Evolutionary conservation across 306 rosid species (phyloP).

Genomic region (Trifolium pratense): DNA sequence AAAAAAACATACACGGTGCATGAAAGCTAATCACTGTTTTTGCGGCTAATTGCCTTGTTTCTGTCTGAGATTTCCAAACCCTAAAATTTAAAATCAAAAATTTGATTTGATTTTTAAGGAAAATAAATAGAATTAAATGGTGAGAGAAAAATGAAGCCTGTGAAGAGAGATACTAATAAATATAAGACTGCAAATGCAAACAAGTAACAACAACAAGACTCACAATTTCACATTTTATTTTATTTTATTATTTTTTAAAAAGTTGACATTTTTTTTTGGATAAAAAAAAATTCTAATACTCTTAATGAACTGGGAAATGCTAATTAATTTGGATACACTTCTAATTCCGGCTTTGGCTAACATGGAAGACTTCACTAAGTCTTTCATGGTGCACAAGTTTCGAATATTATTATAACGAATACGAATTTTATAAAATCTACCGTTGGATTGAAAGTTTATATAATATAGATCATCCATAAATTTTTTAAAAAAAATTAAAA

Average conservation of each 20-base stretch:
- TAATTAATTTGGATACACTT: neutral
- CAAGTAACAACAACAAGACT: too few species aligned
- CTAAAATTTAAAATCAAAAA: slow-evolving; percentile 38
- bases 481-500: too few species aligned
- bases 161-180: slow-evolving; percentile 13
- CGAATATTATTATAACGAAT: too few species aligned
- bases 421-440: too few species aligned
- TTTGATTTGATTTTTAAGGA: slow-evolving; percentile 26
- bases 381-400: too few species aligned
- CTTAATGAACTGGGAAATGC: neutral
- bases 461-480: too few species aligned
- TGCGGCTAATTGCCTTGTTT: neutral
- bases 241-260: neutral
- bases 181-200: neutral
- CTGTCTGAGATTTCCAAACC: slow-evolving; percentile 41
- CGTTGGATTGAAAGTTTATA: too few species aligned
- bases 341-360: too few species aligned
- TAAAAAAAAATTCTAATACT: too few species aligned
- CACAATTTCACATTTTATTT: neutral
- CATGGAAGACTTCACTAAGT: too few species aligned
- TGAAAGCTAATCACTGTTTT: slow-evolving; percentile 35
- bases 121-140: neutral
- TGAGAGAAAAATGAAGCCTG: slow-evolving; percentile 32
- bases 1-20: slow-evolving; percentile 36
- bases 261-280: neutral